Evolutionary conservation across 2,329 filamentous ascomycete species (phyloP).

Genomic region (Exophiala sideris): DNA sequence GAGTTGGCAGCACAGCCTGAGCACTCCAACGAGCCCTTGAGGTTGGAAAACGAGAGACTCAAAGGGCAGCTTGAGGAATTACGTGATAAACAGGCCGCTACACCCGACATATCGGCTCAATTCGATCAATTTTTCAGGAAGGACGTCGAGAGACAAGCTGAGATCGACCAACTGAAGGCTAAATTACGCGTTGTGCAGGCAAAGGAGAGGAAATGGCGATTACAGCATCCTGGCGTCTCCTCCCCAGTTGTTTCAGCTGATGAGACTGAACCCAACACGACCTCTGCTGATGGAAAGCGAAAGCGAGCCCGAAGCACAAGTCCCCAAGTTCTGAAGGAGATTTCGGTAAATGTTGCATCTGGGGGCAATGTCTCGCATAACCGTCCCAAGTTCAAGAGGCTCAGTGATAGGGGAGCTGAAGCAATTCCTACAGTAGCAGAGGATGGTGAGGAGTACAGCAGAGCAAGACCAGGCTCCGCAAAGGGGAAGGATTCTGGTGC

Average conservation of each 20-base stretch:
- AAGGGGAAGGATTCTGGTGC: slow-evolving; percentile 8
- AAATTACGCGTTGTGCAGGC: slow-evolving; percentile 17
- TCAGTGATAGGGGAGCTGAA: slow-evolving; percentile 26
- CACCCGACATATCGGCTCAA: slow-evolving; percentile 5
- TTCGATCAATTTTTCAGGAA: slow-evolving; percentile 25
- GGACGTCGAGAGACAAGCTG: slow-evolving; percentile 26
- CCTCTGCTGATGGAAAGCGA: neutral
- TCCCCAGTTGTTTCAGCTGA: slow-evolving; percentile 14
- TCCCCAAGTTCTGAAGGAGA: slow-evolving; percentile 11
- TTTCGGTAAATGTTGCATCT: slow-evolving; percentile 6
- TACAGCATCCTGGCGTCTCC: slow-evolving; percentile 12
- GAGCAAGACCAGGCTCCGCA: slow-evolving; percentile 13
- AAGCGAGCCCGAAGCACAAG: slow-evolving; percentile 16
- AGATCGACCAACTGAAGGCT: slow-evolving; percentile 24
- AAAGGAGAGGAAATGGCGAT: slow-evolving; percentile 17
- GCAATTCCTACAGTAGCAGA: slow-evolving; percentile 49
- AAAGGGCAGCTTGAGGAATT: slow-evolving; percentile 11
- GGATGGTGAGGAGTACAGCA: slow-evolving; percentile 42
- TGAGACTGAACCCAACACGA: slow-evolving; percentile 7
- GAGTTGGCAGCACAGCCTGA: neutral
- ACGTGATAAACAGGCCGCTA: neutral
- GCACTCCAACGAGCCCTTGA: slow-evolving; percentile 9
- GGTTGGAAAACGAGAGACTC: neutral
- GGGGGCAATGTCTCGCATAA: neutral
- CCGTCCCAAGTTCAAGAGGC: slow-evolving; percentile 6